These are phyloP conservation scores for Amanita brunnescens DNA, from an alignment of 768 basidiomycete species.

Conservation along the genomic window DNA sequence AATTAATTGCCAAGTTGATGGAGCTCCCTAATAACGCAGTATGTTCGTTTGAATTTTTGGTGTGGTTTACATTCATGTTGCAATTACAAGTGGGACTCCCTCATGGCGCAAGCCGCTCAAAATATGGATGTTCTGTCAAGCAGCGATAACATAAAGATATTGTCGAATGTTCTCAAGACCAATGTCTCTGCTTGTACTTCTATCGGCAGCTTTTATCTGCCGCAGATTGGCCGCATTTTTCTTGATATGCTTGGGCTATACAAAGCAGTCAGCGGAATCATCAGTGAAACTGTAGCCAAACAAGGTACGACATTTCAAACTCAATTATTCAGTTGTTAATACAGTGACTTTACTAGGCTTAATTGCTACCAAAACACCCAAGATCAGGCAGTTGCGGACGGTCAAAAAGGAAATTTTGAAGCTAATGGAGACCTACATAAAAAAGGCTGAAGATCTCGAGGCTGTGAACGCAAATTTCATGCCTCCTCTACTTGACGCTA, in stretches of 20 bases:
- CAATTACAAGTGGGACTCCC: constrained; percentile 76
- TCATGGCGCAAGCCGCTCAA: constrained; percentile 92
- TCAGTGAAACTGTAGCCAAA: constrained; percentile 84
- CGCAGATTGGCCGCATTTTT: constrained; percentile 95
- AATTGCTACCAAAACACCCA: constrained; percentile 94
- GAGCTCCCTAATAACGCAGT: constrained; percentile 95
- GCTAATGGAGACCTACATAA: constrained; percentile 96
- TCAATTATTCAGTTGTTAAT: background rate
- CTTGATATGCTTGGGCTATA: constrained; percentile 97
- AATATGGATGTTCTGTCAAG: constrained; percentile 89
- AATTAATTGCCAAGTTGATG: constrained; percentile 92
- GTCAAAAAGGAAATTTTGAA: constrained; percentile 99
- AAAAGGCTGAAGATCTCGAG: constrained; percentile 94
- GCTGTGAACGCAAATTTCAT: constrained; percentile 88
- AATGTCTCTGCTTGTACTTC: constrained; percentile 97
- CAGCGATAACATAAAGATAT: constrained; percentile 91
- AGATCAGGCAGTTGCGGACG: constrained; percentile 87
- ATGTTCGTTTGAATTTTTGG: constrained; percentile 19
- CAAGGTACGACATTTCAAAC: constrained; percentile 45
- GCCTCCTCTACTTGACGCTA: constrained; percentile 91
- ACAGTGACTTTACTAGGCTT: constrained; percentile 40
- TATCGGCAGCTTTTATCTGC: constrained; percentile 93
- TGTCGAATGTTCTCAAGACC: constrained; percentile 95
- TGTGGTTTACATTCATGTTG: constrained; percentile 5
- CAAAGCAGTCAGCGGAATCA: constrained; percentile 93